phyloP scores from a whole-genome alignment of 192 early-diverging fungal genomes.

The Obelidium mucronatum region DNA sequence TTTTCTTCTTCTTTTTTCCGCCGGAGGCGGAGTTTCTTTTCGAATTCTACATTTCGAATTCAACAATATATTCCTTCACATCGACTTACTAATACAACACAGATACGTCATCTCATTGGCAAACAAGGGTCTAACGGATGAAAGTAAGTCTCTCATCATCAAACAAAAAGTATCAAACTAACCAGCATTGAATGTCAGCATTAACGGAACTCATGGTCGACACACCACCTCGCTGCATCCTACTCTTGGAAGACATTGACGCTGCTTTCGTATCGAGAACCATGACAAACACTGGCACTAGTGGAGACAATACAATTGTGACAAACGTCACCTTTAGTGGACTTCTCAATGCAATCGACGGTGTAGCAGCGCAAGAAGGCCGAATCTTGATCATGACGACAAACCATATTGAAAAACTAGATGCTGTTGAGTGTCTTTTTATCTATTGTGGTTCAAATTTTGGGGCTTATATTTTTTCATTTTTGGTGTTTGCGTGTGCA shows the following conservation, averaged over 20 bases:
- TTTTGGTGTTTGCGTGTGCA: too few relatives aligned
- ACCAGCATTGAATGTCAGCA: conserved; percentile 44
- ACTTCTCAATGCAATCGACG: conserved; percentile 79
- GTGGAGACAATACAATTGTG: conserved; percentile 13
- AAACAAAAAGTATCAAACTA: conserved; percentile 43
- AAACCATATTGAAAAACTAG: conserved; percentile 72
- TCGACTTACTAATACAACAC: conserved; percentile 10
- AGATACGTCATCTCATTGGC: conserved; percentile 74
- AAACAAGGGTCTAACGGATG: conserved; percentile 71
- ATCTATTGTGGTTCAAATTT: not conserved
- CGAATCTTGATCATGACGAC: conserved; percentile 81
- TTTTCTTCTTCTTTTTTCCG: too few relatives aligned
- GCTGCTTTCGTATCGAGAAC: conserved; percentile 71
- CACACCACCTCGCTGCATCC: conserved; percentile 61
- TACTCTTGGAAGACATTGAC: conserved; percentile 79
- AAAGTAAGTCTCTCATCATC: conserved; percentile 44
- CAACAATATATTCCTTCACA: not conserved
- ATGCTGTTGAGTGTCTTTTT: conserved; percentile 43
- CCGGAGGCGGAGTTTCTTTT: too few relatives aligned
- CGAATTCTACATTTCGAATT: too few relatives aligned
- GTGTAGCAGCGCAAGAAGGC: conserved; percentile 75
- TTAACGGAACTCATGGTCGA: conserved; percentile 54
- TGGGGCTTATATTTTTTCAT: not conserved
- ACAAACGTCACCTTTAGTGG: conserved; percentile 62
- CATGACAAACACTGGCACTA: conserved; percentile 39